phyloP scores from a whole-genome alignment of 352 stramenopile genomes.

The Peronospora destructor region DNA sequence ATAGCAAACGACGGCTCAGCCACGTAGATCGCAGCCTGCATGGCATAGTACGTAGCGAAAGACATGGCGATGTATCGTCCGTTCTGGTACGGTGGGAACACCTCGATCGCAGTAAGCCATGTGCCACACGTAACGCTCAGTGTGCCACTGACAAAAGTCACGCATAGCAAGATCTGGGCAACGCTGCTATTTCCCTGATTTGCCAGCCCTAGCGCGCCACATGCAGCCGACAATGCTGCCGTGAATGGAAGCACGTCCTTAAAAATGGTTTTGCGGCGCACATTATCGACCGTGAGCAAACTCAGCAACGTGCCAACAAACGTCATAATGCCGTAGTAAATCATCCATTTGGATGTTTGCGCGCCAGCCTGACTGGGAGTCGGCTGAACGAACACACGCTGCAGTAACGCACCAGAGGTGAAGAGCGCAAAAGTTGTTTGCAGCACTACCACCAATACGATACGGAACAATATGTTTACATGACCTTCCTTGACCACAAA shows the following conservation, averaged over 20 bases:
- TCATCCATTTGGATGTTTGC: conserved; percentile 70
- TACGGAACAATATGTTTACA: conserved; percentile 70
- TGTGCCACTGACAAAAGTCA: conserved; percentile 60
- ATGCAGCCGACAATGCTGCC: conserved; percentile 47
- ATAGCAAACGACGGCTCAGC: conserved; percentile 62
- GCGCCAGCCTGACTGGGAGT: conserved; percentile 29
- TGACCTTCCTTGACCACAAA: conserved; percentile 58
- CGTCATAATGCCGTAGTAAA: conserved; percentile 74
- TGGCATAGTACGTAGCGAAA: conserved; percentile 70
- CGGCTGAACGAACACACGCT: conserved; percentile 54
- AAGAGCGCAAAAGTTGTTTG: conserved; percentile 66
- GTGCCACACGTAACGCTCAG: conserved; percentile 70
- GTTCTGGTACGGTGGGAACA: conserved; percentile 77
- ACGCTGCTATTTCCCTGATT: conserved; percentile 37
- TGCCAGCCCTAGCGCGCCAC: conserved; percentile 48
- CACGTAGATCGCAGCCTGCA: conserved; percentile 60
- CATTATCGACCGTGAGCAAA: conserved; percentile 71
- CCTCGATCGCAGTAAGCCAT: conserved; percentile 78
- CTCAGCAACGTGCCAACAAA: conserved; percentile 62
- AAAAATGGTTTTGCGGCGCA: conserved; percentile 85
- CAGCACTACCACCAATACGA: conserved; percentile 49
- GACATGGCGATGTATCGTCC: conserved; percentile 61
- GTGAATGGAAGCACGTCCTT: conserved; percentile 80
- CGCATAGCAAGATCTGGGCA: conserved; percentile 63
- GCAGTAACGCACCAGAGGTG: conserved; percentile 61